Conservation (phyloP, 495 filamentous ascomycete species). For the Neohortaea acidophila region DNA sequence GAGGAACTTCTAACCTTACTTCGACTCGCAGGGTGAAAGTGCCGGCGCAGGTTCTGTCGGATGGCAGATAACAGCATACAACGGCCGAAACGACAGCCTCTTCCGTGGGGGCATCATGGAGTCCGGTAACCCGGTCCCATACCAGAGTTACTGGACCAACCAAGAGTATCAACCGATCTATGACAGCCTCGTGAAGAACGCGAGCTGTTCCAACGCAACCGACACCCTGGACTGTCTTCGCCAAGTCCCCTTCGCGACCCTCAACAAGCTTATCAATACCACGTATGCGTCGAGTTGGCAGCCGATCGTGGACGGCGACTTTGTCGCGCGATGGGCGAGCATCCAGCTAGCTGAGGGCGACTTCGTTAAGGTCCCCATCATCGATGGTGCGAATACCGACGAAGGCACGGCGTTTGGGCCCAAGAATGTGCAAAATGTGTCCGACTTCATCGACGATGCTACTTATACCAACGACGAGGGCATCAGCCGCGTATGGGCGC, state of each 20-base stretch:
- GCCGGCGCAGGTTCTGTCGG: constrained; percentile 23
- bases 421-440: constrained; percentile 31
- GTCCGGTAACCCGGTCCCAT: constrained; percentile 25
- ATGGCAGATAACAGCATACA: constrained; percentile 26
- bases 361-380: constrained; percentile 44
- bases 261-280: constrained; percentile 41
- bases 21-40: constrained; percentile 17
- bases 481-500: constrained; percentile 25
- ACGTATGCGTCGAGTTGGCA: constrained; percentile 20
- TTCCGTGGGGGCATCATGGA: constrained; percentile 41
- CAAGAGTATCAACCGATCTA: constrained; percentile 22
- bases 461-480: constrained; percentile 26
- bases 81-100: constrained; percentile 32
- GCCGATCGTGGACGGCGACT: constrained; percentile 38
- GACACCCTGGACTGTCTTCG: constrained; percentile 34
- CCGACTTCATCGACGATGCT: constrained; percentile 28
- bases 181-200: constrained; percentile 28
- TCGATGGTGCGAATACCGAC: constrained; percentile 45
- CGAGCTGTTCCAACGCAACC: constrained; percentile 26
- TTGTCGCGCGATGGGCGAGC: constrained; percentile 25
- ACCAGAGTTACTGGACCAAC: constrained; percentile 15
- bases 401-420: constrained; percentile 46
- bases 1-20: no score
- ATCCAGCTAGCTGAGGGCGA: constrained; percentile 26
- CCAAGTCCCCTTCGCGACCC: constrained; percentile 37